Evolutionary conservation across 345 rosid species (phyloP).

Genomic region (Eucalyptus polyanthemos): DNA sequence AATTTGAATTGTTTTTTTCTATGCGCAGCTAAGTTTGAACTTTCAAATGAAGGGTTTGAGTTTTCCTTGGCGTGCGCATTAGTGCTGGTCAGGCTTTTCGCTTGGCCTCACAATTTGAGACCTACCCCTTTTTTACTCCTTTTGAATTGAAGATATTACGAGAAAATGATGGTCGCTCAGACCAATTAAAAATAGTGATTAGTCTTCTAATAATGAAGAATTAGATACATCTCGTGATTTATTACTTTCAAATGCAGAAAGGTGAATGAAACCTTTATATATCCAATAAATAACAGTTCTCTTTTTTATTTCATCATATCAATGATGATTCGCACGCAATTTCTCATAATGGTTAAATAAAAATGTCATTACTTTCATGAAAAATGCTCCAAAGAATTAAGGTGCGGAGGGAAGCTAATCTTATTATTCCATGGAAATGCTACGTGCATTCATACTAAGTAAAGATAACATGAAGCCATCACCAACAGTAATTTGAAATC

Average conservation of each 20-base stretch:
- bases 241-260: background rate
- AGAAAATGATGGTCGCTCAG: background rate
- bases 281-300: background rate
- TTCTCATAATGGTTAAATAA: background rate
- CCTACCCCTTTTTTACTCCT: background rate
- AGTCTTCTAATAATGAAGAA: background rate
- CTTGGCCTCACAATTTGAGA: background rate
- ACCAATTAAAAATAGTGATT: background rate
- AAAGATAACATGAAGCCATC: background rate
- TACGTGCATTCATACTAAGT: background rate
- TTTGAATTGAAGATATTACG: background rate
- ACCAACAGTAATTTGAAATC: background rate
- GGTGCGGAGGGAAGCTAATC: background rate
- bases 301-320: background rate
- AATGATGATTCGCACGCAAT: background rate
- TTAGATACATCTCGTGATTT: background rate
- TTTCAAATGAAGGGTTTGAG: background rate
- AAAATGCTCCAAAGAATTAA: background rate
- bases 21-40: background rate
- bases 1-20: background rate
- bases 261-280: background rate
- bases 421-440: background rate
- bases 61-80: background rate
- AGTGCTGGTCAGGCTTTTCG: background rate
- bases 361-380: background rate